A percentile compares a stretch with the other conserved stretches of the same genome.
phyloP scores from a whole-genome alignment of 2,329 filamentous ascomycete genomes.

The Rhynchosporium secalis region DNA sequence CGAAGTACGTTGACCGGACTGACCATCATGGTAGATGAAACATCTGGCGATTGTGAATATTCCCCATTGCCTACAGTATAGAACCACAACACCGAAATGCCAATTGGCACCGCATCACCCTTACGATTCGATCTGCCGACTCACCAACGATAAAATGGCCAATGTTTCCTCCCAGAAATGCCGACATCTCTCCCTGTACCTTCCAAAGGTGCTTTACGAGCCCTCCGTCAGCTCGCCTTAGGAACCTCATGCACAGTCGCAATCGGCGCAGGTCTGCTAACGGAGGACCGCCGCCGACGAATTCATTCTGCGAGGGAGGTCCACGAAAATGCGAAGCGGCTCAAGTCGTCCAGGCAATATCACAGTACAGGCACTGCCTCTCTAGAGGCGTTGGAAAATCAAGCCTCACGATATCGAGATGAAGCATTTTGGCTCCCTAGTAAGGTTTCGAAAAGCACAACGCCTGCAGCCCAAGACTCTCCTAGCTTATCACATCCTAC shows the following conservation, averaged over 20 bases:
- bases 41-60: not conserved
- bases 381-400: constrained; percentile 32
- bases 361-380: constrained; percentile 36
- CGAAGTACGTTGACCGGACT: no score
- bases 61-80: not conserved
- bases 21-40: no score
- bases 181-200: constrained; percentile 49
- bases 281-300: constrained; percentile 57
- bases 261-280: constrained; percentile 44
- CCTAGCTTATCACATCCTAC: not conserved
- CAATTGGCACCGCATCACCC: not conserved
- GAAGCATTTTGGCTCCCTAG: constrained; percentile 29
- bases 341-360: constrained; percentile 48
- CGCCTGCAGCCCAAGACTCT: not conserved
- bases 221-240: constrained; percentile 55
- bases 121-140: not conserved
- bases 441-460: constrained; percentile 22
- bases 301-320: constrained; percentile 52
- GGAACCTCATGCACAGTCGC: constrained; percentile 59
- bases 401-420: constrained; percentile 24
- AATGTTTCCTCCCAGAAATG: constrained; percentile 29
- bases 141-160: constrained; percentile 29
- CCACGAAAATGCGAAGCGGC: constrained; percentile 53
- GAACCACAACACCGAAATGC: not conserved
- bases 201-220: constrained; percentile 56